phyloP scores from a whole-genome alignment of 2,329 filamentous ascomycete genomes.

The Nothophoma quercina region DNA sequence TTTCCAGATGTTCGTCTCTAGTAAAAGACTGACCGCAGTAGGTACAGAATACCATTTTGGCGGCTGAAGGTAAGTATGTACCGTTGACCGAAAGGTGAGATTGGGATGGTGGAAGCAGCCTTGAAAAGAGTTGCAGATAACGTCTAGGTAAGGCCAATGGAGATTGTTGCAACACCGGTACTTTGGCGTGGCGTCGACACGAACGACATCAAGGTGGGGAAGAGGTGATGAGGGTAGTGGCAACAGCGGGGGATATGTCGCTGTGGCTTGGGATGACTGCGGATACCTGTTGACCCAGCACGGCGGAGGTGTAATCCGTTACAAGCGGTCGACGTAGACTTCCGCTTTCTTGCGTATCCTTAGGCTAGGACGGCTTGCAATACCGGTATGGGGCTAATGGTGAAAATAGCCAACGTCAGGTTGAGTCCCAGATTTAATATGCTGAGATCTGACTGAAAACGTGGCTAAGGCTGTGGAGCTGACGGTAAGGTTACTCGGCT shows the following conservation, averaged over 20 bases:
- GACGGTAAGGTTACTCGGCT: conserved; percentile 29
- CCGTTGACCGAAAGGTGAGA: conserved; percentile 3
- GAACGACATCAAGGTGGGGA: conserved; percentile 23
- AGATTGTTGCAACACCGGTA: conserved; percentile 5
- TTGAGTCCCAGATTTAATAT: conserved; percentile 25
- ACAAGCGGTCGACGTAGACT: conserved; percentile 26
- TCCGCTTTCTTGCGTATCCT: conserved; percentile 20
- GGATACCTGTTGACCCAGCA: conserved; percentile 16
- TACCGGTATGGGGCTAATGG: conserved; percentile 28
- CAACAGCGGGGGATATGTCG: conserved; percentile 15
- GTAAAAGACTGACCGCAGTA: conserved; percentile 63
- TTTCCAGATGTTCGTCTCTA: conserved; percentile 60
- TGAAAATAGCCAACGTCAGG: conserved; percentile 33
- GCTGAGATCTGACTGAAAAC: conserved; percentile 31
- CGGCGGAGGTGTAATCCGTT: conserved; percentile 17
- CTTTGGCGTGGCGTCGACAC: conserved; percentile 19
- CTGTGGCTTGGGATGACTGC: conserved; percentile 22
- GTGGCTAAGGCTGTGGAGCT: conserved; percentile 39
- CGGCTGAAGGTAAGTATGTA: not conserved
- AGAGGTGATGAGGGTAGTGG: conserved; percentile 11
- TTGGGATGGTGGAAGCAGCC: conserved; percentile 15
- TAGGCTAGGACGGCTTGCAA: conserved; percentile 27
- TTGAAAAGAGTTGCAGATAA: conserved; percentile 5
- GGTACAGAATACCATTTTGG: conserved; percentile 61
- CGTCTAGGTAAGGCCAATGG: not conserved